A percentile compares a stretch with the other conserved stretches of the same genome.
Conservation (phyloP, 331 rosid genomes). For the Malus hybrid region DNA sequence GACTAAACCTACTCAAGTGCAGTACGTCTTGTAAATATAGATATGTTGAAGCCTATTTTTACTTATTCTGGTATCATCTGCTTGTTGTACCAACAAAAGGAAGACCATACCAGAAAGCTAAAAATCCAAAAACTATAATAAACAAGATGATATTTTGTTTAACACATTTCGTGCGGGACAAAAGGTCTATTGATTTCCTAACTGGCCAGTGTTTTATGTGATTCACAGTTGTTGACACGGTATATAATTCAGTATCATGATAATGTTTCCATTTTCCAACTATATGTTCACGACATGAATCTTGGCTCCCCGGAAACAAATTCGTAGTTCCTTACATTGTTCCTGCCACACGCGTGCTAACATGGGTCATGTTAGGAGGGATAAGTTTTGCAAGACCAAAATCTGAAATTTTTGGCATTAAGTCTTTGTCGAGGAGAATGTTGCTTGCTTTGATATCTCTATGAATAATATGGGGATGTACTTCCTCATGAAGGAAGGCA, state of each 20-base stretch:
- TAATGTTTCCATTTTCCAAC: no score
- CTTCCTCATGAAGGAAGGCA: slow-evolving; percentile 86
- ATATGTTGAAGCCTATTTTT: neutral
- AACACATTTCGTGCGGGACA: neutral
- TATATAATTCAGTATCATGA: no score
- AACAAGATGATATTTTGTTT: neutral
- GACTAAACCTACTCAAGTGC: neutral
- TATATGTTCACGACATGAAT: no score
- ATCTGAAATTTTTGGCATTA: slow-evolving; percentile 82
- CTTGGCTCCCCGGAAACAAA: no score
- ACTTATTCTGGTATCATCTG: neutral
- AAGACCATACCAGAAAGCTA: neutral
- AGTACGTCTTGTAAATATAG: neutral
- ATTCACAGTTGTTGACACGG: neutral
- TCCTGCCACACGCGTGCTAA: slow-evolving; percentile 99
- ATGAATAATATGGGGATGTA: slow-evolving; percentile 75
- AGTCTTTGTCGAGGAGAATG: slow-evolving; percentile 71
- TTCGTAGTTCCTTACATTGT: slow-evolving; percentile 53
- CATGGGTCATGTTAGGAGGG: slow-evolving; percentile 75
- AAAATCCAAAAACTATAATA: neutral
- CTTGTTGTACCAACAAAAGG: neutral
- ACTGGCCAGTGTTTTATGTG: neutral
- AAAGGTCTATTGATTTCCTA: neutral
- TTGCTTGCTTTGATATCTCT: slow-evolving; percentile 98
- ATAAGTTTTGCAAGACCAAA: slow-evolving; percentile 95